Evolutionary conservation across 1,139 yeast species (phyloP).

Genomic region (Pichia sp.): DNA sequence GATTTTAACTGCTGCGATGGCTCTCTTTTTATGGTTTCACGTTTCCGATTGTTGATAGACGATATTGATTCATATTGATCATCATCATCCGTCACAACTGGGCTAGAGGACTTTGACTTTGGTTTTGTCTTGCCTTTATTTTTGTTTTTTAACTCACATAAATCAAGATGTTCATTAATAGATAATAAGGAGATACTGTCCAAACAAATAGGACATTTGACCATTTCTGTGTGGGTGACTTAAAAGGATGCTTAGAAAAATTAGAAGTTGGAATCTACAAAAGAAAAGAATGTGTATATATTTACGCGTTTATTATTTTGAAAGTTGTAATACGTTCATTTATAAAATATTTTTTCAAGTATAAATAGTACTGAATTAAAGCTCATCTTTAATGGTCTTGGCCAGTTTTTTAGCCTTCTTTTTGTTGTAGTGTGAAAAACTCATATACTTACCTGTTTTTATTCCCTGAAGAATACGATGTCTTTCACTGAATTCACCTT

Average conservation of each 20-base stretch:
- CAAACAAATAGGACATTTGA: conserved; percentile 29
- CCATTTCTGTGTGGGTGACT: conserved; percentile 19
- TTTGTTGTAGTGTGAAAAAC: conserved; percentile 17
- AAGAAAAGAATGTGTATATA: background rate
- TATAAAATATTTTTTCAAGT: background rate
- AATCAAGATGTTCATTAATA: conserved; percentile 29
- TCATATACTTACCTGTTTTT: conserved; percentile 20
- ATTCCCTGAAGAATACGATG: conserved; percentile 19
- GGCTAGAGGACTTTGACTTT: background rate
- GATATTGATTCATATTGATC: background rate
- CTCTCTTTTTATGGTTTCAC: background rate
- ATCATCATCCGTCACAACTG: background rate
- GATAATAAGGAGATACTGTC: conserved; percentile 21
- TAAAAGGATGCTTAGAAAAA: too few species aligned
- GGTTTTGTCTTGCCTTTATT: background rate
- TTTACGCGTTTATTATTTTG: background rate
- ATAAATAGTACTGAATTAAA: conserved; percentile 5
- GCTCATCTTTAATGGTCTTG: conserved; percentile 17
- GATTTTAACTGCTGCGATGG: conserved; percentile 3
- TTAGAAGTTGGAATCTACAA: background rate
- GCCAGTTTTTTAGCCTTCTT: conserved; percentile 3
- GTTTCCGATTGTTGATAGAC: background rate
- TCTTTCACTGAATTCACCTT: conserved; percentile 24
- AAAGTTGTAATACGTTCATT: background rate
- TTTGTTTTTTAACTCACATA: conserved; percentile 19